Conservation (phyloP, 257 asterid genomes). For the Nicotiana tomentosiformis region DNA sequence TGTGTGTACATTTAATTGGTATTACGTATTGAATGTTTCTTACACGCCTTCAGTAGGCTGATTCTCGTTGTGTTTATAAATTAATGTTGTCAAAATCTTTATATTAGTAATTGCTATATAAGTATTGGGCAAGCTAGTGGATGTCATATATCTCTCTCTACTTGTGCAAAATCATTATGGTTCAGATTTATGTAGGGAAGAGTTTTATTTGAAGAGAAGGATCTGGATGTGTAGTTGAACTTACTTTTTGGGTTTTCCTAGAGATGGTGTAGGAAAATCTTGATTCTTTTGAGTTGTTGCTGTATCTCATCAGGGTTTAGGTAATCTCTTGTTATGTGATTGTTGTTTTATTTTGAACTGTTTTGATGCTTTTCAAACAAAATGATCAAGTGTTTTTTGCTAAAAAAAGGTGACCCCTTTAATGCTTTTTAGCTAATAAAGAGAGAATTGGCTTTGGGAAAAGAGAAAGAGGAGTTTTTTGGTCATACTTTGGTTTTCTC, state of each 20-base stretch:
- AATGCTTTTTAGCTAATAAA: neutral
- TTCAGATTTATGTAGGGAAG: neutral
- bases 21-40: constrained; percentile 43
- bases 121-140: constrained; percentile 22
- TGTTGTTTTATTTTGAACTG: constrained; percentile 10
- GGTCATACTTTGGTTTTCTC: neutral
- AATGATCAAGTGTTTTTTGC: constrained; percentile 3
- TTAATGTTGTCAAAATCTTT: neutral
- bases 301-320: constrained; percentile 19
- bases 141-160: constrained; percentile 13
- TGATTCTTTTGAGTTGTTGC: constrained; percentile 13
- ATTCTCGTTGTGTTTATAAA: constrained; percentile 24
- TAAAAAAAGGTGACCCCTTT: neutral
- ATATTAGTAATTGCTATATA: neutral
- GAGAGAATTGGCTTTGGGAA: neutral
- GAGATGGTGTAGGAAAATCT: constrained; percentile 26
- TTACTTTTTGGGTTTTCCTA: constrained; percentile 18
- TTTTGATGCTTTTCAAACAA: constrained; percentile 3
- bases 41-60: constrained; percentile 56
- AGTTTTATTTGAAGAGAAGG: neutral
- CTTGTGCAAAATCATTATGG: neutral
- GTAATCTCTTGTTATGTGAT: constrained; percentile 13
- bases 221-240: constrained; percentile 14
- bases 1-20: neutral
- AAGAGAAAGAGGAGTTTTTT: neutral